Evolutionary conservation across 208 protist genomes (phyloP).

Genomic region (Leptomonas pyrrhocoris): DNA sequence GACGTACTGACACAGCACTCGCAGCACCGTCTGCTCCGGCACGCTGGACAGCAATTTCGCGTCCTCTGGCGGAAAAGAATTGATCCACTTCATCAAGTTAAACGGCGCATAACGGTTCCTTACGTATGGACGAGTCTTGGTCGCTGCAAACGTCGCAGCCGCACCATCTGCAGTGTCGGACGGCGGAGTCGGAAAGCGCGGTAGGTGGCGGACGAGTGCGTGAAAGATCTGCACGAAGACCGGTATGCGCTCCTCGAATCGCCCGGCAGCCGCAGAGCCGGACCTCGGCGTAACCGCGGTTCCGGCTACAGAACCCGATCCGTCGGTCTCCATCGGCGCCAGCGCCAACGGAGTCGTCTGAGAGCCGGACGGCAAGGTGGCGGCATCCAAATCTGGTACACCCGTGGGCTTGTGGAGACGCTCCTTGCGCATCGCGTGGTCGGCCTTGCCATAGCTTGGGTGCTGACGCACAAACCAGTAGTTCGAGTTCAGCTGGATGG

Average conservation of each 20-base stretch:
- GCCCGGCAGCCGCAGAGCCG: not conserved
- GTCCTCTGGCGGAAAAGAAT: conserved; percentile 63
- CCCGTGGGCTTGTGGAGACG: not conserved
- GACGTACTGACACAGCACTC: conserved; percentile 52
- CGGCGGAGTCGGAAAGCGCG: conserved; percentile 42
- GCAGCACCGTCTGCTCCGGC: conserved; percentile 47
- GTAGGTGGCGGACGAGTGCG: conserved; percentile 69
- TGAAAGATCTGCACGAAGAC: conserved; percentile 50
- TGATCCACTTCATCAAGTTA: conserved; percentile 75
- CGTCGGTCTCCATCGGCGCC: not conserved
- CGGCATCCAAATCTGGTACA: not conserved
- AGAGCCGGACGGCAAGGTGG: not conserved
- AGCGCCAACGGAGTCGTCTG: not conserved
- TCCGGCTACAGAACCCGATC: not conserved
- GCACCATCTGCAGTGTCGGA: not conserved
- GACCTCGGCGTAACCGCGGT: not conserved
- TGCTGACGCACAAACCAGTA: conserved; percentile 82
- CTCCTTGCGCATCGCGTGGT: conserved; percentile 31
- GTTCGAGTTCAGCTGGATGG: conserved; percentile 74
- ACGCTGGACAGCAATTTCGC: conserved; percentile 60
- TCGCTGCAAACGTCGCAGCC: not conserved
- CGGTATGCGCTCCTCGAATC: not conserved
- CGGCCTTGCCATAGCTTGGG: conserved; percentile 63
- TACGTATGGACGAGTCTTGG: conserved; percentile 22
- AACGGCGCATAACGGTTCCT: conserved; percentile 44